Evolutionary conservation across 345 rosid species (phyloP).

Genomic region (Eucalyptus viminalis): DNA sequence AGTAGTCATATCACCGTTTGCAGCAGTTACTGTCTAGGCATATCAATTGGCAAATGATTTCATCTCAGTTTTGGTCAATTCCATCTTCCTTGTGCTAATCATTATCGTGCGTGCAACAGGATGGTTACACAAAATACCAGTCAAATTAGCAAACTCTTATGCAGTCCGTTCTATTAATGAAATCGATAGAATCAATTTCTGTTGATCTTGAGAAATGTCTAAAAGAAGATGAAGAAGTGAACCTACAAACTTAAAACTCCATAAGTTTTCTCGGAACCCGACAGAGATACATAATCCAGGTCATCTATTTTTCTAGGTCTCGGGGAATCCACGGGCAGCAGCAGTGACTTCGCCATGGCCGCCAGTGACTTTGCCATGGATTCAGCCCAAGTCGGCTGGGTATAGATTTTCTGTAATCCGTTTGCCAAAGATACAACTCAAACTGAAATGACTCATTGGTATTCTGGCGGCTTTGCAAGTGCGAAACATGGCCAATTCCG

Average conservation of each 20-base stretch:
- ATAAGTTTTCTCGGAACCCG: not conserved
- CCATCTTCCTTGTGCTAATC: not conserved
- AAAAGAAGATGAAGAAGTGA: not conserved
- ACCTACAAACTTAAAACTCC: not conserved
- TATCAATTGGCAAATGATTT: not conserved
- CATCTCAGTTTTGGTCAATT: not conserved
- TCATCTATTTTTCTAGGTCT: not conserved
- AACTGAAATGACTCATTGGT: not conserved
- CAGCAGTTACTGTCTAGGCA: not conserved
- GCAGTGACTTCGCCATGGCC: not conserved
- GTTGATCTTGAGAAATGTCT: not conserved
- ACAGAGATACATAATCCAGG: not conserved
- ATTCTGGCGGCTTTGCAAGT: not conserved
- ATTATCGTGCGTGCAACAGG: not conserved
- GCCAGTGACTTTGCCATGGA: not conserved
- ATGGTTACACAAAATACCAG: not conserved
- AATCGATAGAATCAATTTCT: not conserved
- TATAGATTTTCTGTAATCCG: not conserved
- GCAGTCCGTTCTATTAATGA: not conserved
- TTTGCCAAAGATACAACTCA: not conserved
- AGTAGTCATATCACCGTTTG: not conserved
- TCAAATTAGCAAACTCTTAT: not conserved
- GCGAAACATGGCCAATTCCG: not conserved
- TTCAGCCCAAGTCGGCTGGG: not conserved
- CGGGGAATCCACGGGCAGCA: rapidly evolving